A percentile compares a stretch with the other conserved stretches of the same genome.
Evolutionary conservation across 2,329 filamentous ascomycete species (phyloP).

Genomic region (Trichoderma breve): DNA sequence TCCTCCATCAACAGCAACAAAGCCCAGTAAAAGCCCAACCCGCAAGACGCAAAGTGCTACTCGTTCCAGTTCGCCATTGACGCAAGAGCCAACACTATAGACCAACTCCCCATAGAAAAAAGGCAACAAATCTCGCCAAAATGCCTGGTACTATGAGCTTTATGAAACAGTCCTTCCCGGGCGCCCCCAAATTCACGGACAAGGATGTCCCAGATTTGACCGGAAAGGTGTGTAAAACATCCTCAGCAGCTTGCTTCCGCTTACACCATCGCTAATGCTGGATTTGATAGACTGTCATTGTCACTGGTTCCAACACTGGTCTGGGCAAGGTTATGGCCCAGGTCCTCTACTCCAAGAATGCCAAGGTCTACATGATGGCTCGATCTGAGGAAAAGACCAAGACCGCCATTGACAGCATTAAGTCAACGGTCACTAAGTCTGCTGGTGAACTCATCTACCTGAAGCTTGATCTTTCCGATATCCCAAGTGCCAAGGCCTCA

Average conservation of each 20-base stretch:
- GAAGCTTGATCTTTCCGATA: slow-evolving; percentile 42
- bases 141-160: slow-evolving; percentile 19
- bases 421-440: slow-evolving; percentile 32
- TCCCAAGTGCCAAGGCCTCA: slow-evolving; percentile 30
- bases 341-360: slow-evolving; percentile 54
- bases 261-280: not conserved
- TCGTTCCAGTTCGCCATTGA: not conserved
- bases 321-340: slow-evolving; percentile 51
- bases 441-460: slow-evolving; percentile 42
- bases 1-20: not conserved
- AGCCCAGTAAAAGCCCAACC: not conserved
- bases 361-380: slow-evolving; percentile 53
- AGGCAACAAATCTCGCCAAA: not conserved
- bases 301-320: slow-evolving; percentile 43
- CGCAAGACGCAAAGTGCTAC: not conserved
- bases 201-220: slow-evolving; percentile 61
- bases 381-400: slow-evolving; percentile 44
- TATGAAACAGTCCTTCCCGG: slow-evolving; percentile 17
- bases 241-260: not conserved
- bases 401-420: slow-evolving; percentile 44
- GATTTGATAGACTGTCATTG: slow-evolving; percentile 44
- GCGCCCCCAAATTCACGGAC: slow-evolving; percentile 20
- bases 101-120: not conserved
- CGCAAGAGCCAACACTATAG: not conserved
- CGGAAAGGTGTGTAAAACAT: slow-evolving; percentile 45